These are phyloP conservation scores for Oxytropis ochrocephala DNA, from an alignment of 306 rosid genomes.

Conservation along the genomic window DNA sequence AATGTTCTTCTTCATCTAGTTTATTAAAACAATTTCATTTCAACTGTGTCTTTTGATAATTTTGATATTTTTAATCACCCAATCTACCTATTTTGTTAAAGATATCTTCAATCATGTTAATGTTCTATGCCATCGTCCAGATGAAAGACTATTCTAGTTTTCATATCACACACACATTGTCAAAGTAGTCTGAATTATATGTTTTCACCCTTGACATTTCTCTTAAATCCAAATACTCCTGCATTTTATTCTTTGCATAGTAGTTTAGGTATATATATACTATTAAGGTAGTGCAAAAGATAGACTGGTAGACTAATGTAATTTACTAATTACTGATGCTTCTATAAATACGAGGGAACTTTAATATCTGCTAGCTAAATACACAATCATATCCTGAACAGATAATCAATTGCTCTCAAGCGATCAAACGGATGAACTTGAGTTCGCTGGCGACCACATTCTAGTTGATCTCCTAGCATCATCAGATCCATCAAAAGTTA, in stretches of 20 bases:
- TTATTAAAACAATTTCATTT: neutral
- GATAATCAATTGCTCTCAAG: neutral
- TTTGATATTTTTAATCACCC: neutral
- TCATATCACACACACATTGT: neutral
- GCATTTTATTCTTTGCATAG: neutral
- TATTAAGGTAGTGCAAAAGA: neutral
- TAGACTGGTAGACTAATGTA: neutral
- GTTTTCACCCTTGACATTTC: neutral
- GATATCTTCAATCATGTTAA: neutral
- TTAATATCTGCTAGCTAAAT: neutral
- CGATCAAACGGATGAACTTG: neutral
- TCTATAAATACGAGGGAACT: neutral
- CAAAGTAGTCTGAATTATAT: neutral
- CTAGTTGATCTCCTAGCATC: neutral
- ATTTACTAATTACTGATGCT: neutral
- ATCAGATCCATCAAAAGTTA: neutral
- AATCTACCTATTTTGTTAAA: neutral
- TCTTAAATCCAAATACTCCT: neutral
- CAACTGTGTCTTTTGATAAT: neutral
- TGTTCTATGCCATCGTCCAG: neutral
- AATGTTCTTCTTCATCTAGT: constrained; percentile 12
- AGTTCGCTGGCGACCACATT: neutral
- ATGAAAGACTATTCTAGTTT: neutral
- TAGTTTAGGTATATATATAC: neutral
- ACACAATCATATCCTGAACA: neutral